A percentile compares a stretch with the other conserved stretches of the same genome.
Conservation (phyloP, 2,329 filamentous ascomycete species). For the Trichoderma lentiforme region DNA sequence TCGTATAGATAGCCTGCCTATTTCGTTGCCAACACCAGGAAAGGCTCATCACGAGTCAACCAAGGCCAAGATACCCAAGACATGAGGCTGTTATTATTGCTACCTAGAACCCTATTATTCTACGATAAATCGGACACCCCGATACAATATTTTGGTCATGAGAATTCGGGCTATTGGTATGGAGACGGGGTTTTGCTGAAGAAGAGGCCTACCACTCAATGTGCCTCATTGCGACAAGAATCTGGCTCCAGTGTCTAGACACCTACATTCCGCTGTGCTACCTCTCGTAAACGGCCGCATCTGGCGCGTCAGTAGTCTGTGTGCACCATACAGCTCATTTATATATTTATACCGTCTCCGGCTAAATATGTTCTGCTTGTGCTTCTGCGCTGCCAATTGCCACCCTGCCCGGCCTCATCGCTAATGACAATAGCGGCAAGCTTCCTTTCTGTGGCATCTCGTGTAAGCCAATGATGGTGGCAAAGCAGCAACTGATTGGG, state of each 20-base stretch:
- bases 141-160: no score
- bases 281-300: background rate
- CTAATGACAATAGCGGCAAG: background rate
- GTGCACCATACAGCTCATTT: background rate
- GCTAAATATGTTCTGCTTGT: background rate
- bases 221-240: background rate
- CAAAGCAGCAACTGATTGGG: background rate
- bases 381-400: background rate
- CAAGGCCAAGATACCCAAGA: no score
- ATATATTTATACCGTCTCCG: background rate
- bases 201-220: background rate
- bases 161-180: no score
- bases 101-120: no score
- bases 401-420: background rate
- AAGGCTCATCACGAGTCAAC: no score
- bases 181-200: no score
- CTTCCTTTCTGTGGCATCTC: background rate
- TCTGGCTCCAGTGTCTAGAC: background rate
- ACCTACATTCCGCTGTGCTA: background rate
- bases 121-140: no score
- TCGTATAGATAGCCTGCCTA: no score
- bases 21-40: no score
- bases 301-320: background rate
- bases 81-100: no score
- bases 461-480: slow-evolving; percentile 2